phyloP scores from a whole-genome alignment of 2,329 filamentous ascomycete species.

The Tolypocladium amazonense region DNA sequence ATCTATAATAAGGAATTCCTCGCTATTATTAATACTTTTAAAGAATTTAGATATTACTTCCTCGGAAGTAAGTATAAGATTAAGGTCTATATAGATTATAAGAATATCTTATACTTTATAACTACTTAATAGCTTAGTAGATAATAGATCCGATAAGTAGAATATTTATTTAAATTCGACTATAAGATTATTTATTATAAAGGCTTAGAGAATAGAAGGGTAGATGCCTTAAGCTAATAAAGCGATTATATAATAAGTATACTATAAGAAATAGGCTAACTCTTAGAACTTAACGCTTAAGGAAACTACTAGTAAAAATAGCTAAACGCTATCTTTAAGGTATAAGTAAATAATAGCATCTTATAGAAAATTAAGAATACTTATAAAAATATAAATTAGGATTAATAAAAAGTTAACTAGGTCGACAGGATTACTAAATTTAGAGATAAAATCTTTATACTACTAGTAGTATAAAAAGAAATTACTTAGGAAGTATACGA shows the following conservation, averaged over 20 bases:
- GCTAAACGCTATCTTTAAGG: not conserved
- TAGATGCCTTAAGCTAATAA: not conserved
- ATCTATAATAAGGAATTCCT: conserved; percentile 13
- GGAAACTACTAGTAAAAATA: not conserved
- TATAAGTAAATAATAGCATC: not conserved
- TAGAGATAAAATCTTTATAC: too few species aligned
- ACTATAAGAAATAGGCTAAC: not conserved
- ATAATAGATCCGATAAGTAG: not conserved
- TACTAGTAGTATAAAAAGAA: not conserved
- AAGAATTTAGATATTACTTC: conserved; percentile 12
- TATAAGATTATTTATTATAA: conserved; percentile 11
- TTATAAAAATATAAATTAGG: too few species aligned
- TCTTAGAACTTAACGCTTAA: not conserved
- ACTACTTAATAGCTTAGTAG: conserved; percentile 7
- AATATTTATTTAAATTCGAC: conserved; percentile 1
- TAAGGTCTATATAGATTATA: conserved; percentile 11
- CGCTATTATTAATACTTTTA: conserved; percentile 12
- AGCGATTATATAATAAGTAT: not conserved
- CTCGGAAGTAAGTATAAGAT: conserved; percentile 4
- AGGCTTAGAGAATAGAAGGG: not conserved
- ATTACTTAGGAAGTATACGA: not conserved
- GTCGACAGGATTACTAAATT: too few species aligned
- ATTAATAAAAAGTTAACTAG: too few species aligned
- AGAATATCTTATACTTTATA: conserved; percentile 9
- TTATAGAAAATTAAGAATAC: not conserved